Evolutionary conservation across 2,329 filamentous ascomycete species (phyloP), one percentile per base, ranked within the genome.

Genomic region (Colletotrichum filicis): DNA sequence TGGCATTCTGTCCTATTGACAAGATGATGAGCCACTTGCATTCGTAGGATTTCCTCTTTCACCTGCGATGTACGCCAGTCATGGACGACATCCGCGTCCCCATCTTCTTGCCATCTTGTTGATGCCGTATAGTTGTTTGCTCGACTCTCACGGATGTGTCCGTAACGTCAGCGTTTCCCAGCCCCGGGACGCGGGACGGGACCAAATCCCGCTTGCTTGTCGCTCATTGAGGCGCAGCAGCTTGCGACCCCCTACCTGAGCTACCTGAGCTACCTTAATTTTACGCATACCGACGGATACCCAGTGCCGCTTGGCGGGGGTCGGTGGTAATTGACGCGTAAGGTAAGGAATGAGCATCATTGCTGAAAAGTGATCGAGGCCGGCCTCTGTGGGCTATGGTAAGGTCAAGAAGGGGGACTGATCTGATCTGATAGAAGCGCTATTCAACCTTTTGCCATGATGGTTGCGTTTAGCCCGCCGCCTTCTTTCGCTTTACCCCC

Each of bases 171-270:
- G 28, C 58, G 35, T 22, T 42, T 42, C 26, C 35, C 58, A 28
- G 16, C 32, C 35, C 35, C 22, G 22, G 35, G 35, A 24, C 35
- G 58, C 58, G 58, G 24, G 35, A 46, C 35, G 35, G 16, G 35
- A 61, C 22, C 58, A 32, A 24, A 49, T 49, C n/a, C n/a, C 14
- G 58, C 58, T 46, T 46, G 22, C 14, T 35, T 22, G 19, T 49
- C 42, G 32, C 19, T 26, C 58, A 32, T 32, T 12, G 58, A 61
- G 58, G 58, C 58, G 58, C 58, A 61, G 58, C 58, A 61, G 42
- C 42, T 49, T 49, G 42, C 32, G 6, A n/a, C 8, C 24, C 22
- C 5, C 26, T 61, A 42, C 14, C 26, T 26, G 22, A 35, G 35
- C 35, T 46, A 61, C 37, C 37, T 42, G 37, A 42, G 37, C 37